These are phyloP conservation scores for Puccinia polysora DNA, from an alignment of 1,284 basidiomycete genomes.

Conservation along the genomic window DNA sequence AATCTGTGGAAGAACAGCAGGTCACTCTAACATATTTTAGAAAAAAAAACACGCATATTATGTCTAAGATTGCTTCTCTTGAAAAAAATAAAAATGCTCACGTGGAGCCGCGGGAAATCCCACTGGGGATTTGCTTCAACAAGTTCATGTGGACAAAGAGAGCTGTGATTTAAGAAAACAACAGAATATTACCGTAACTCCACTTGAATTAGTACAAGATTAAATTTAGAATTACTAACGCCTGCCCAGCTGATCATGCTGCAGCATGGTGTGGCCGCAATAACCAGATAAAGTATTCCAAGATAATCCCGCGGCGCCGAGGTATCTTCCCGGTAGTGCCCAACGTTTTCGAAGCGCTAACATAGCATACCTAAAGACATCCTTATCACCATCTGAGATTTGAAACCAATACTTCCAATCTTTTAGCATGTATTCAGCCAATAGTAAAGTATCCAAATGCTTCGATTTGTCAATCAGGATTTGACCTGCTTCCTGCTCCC, in stretches of 20 bases:
- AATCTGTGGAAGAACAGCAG: conserved; percentile 46
- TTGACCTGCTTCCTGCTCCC: conserved; percentile 57
- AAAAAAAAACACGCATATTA: too few species aligned
- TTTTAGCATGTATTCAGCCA: conserved; percentile 56
- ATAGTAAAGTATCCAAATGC: conserved; percentile 56
- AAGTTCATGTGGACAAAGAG: conserved; percentile 55
- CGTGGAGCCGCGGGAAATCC: conserved; percentile 26
- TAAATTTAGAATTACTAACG: conserved; percentile 40
- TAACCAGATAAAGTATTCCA: conserved; percentile 48
- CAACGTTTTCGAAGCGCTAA: conserved; percentile 57
- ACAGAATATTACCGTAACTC: background rate
- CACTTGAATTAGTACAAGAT: background rate
- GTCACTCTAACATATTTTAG: too few species aligned
- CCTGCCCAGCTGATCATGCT: conserved; percentile 54
- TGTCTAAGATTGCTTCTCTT: conserved; percentile 45
- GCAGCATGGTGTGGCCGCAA: conserved; percentile 55
- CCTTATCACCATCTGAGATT: conserved; percentile 58
- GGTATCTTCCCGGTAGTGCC: conserved; percentile 57
- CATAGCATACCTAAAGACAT: conserved; percentile 56
- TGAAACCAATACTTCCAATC: conserved; percentile 55
- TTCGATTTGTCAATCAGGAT: conserved; percentile 56
- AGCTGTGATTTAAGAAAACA: background rate
- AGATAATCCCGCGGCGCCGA: conserved; percentile 55
- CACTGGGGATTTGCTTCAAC: conserved; percentile 54
- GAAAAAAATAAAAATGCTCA: background rate